Percentiles rank a stretch among this genome's conserved stretches.
Evolutionary conservation across 2,329 filamentous ascomycete genomes (phyloP).

Genomic region (Pseudogymnoascus sp.): DNA sequence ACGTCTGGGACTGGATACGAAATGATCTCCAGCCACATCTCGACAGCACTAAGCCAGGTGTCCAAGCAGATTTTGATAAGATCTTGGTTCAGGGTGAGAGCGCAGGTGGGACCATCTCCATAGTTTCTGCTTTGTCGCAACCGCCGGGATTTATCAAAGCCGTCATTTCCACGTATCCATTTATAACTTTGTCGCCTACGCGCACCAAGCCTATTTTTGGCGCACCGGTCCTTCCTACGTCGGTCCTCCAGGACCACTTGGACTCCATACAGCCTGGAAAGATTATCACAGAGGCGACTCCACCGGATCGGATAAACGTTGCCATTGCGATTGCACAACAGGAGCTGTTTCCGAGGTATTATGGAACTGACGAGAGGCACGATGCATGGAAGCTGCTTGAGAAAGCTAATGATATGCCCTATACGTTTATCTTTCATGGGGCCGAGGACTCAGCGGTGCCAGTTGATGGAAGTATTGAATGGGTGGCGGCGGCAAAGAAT

Average conservation of each 20-base stretch:
- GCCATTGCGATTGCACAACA: slow-evolving; percentile 15
- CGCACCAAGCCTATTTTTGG: slow-evolving; percentile 15
- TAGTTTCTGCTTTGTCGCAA: slow-evolving; percentile 12
- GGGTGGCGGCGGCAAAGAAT: slow-evolving; percentile 14
- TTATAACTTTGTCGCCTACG: slow-evolving; percentile 14
- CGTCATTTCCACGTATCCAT: slow-evolving; percentile 17
- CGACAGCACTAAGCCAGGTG: slow-evolving; percentile 10
- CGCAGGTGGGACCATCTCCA: slow-evolving; percentile 14
- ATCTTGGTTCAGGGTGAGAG: slow-evolving; percentile 16
- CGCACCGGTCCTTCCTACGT: slow-evolving; percentile 13
- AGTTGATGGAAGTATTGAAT: slow-evolving; percentile 12
- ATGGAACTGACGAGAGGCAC: slow-evolving; percentile 15
- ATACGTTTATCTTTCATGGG: slow-evolving; percentile 18
- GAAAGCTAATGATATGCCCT: slow-evolving; percentile 15
- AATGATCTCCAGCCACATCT: slow-evolving; percentile 17
- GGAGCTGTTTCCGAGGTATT: slow-evolving; percentile 12
- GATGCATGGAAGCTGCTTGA: slow-evolving; percentile 14
- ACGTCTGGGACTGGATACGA: slow-evolving; percentile 42
- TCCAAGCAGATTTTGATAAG: slow-evolving; percentile 17
- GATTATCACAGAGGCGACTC: slow-evolving; percentile 16
- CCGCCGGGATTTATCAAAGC: slow-evolving; percentile 17
- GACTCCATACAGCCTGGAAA: slow-evolving; percentile 11
- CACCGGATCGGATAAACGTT: slow-evolving; percentile 14
- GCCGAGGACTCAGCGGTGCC: slow-evolving; percentile 19
- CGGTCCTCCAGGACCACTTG: slow-evolving; percentile 15